Evolutionary conservation across 2,329 filamentous ascomycete species (phyloP), one percentile per base, ranked within the genome.

Genomic region (Aspergillus quadrilineatus): DNA sequence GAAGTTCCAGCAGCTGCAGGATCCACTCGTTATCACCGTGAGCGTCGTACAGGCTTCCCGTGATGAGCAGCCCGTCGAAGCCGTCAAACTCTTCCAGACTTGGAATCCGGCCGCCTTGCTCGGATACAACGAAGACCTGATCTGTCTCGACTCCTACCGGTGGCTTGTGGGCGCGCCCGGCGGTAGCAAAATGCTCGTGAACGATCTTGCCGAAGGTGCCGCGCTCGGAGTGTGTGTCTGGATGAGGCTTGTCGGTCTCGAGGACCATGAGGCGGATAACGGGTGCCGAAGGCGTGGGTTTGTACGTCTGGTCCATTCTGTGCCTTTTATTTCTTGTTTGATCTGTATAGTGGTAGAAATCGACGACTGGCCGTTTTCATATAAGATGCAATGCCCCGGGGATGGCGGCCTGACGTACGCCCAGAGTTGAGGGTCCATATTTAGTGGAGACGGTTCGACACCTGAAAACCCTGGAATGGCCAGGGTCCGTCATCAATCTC

Each of bases 231-330:
- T 79, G 67, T 1, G 80, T 83, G 6, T 82, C 75, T 10, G 80
- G 78, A 59, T 84, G 79, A 28, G 81, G 77, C 53, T 78, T 73
- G 62, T 86, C 83, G 0, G 83, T 85, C 67, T 86, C 83, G 6
- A 86, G 76, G 56, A 86, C 81, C 53, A 85, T 72, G 66, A 79
- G 77, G 59, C 75, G 75, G 41, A 77, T 68, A 32, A 62, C 45
- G 7, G 58, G 52, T 6, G 60, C 60, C 44, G 56, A 43, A 14
- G 56, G 41, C 1, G 52, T 56, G 48, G 62, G 62, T 36, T 54
- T 58, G 45, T 41, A 60, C 30, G 51, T 62, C 10, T 59, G 53
- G 44, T 63, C 61, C 61, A 63, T 63, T 58, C 43, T 61, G 71
- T 57, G 6, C 15, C 1, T 15, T 41, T 12, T 14, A 6, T 14